These are phyloP conservation scores for Kluyveromyces nonfermentans DNA, from an alignment of 805 yeast species.

Conservation along the genomic window DNA sequence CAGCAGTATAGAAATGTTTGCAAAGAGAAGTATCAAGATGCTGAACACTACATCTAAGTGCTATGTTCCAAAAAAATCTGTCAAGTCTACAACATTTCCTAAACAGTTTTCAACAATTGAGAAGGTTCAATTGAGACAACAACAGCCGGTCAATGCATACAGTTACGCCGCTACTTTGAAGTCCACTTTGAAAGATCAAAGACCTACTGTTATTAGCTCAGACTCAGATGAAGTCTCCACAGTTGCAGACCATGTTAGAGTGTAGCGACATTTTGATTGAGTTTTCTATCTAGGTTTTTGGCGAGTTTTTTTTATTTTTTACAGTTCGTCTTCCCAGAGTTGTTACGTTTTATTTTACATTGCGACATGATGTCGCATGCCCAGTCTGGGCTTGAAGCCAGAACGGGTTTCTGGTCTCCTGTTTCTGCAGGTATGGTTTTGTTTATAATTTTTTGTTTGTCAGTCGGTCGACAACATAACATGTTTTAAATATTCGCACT, in stretches of 20 bases:
- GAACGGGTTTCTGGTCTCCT: not conserved
- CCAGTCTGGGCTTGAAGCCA: not conserved
- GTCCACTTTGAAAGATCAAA: constrained; percentile 5
- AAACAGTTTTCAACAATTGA: constrained; percentile 1
- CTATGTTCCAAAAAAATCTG: constrained; percentile 8
- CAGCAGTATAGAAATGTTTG: constrained; percentile 1
- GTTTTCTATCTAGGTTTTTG: not conserved
- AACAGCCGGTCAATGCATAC: not conserved
- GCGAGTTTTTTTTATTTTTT: not conserved
- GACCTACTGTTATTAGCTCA: constrained; percentile 17
- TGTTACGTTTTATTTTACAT: not conserved
- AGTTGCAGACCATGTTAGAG: constrained; percentile 20
- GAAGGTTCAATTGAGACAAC: not conserved
- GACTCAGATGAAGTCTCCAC: constrained; percentile 23
- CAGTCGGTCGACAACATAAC: not conserved
- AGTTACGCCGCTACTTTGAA: not conserved
- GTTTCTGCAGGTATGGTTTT: not conserved
- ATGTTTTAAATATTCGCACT: not conserved
- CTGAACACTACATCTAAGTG: constrained; percentile 7
- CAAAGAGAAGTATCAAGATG: constrained; percentile 5
- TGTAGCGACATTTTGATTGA: constrained; percentile 3
- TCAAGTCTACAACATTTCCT: constrained; percentile 10
- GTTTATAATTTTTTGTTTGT: not conserved
- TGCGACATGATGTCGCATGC: not conserved
- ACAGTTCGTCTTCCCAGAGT: no score